Evolutionary conservation across 2,329 filamentous ascomycete species (phyloP).

Genomic region (Epichloe hybrida): DNA sequence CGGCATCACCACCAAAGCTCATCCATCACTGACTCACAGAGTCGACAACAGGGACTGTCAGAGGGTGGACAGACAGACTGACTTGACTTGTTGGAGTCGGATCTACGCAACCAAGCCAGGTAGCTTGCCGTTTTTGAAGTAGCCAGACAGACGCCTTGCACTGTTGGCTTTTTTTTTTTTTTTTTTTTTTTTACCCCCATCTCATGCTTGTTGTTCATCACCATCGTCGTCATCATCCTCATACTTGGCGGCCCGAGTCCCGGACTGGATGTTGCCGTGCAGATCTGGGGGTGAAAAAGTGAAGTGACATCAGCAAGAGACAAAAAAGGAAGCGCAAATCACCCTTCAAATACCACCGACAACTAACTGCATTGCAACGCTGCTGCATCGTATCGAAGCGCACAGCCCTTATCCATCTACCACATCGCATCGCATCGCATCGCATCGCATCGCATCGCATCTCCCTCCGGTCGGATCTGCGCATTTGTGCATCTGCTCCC

Average conservation of each 20-base stretch:
- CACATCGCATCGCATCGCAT: neutral
- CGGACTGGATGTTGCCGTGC: neutral
- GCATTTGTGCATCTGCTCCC: neutral
- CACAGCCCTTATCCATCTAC: neutral
- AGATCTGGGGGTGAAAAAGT: neutral
- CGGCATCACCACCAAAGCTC: neutral
- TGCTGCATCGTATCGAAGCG: neutral
- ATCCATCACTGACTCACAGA: neutral
- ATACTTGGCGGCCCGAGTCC: neutral
- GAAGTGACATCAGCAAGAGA: conserved; percentile 1
- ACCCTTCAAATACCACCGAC: neutral
- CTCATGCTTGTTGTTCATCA: neutral
- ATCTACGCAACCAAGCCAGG: too few species aligned
- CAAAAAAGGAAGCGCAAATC: neutral
- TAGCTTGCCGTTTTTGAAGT: too few species aligned
- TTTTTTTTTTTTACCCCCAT: too few species aligned
- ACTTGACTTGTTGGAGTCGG: too few species aligned
- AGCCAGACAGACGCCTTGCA: too few species aligned
- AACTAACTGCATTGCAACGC: neutral
- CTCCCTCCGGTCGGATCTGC: neutral
- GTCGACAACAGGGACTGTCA: neutral
- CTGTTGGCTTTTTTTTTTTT: neutral
- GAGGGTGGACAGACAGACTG: too few species aligned
- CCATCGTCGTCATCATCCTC: neutral
- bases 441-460: neutral